phyloP scores from a whole-genome alignment of 2,329 filamentous ascomycete genomes.

The Raffaelea ambrosiae region DNA sequence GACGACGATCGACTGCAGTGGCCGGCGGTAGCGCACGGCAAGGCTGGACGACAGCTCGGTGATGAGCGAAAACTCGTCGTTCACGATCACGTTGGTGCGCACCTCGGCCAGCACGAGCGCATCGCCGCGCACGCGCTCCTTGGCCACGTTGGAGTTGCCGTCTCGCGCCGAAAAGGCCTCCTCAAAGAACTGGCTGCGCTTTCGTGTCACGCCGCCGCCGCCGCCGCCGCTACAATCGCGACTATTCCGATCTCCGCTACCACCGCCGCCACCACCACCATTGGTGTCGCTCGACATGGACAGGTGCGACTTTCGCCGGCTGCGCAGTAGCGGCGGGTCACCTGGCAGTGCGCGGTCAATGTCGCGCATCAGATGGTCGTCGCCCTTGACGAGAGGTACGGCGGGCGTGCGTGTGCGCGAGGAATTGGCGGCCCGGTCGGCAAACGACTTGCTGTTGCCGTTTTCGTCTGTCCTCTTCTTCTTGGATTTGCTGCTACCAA shows the following conservation, averaged over 20 bases:
- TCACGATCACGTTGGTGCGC: slow-evolving; percentile 56
- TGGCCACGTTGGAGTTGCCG: slow-evolving; percentile 23
- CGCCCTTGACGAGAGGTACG: slow-evolving; percentile 27
- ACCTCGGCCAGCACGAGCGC: slow-evolving; percentile 56
- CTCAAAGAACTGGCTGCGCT: slow-evolving; percentile 37
- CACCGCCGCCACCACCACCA: background rate
- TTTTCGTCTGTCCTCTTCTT: background rate
- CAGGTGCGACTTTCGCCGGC: slow-evolving; percentile 18
- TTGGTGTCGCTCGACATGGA: slow-evolving; percentile 15
- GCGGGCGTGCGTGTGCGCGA: slow-evolving; percentile 5
- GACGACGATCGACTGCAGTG: slow-evolving; percentile 65
- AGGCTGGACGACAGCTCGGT: slow-evolving; percentile 66
- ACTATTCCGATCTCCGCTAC: slow-evolving; percentile 10
- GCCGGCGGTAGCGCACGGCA: slow-evolving; percentile 65
- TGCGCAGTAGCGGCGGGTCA: slow-evolving; percentile 21
- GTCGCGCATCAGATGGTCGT: slow-evolving; percentile 25
- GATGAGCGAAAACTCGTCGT: slow-evolving; percentile 67
- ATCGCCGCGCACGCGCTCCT: slow-evolving; percentile 41
- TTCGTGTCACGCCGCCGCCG: slow-evolving; percentile 8
- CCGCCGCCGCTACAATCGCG: background rate
- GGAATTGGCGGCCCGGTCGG: slow-evolving; percentile 6
- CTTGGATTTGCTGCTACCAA: background rate
- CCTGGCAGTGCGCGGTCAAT: slow-evolving; percentile 31
- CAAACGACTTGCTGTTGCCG: slow-evolving; percentile 7
- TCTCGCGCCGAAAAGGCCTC: slow-evolving; percentile 28